A percentile compares a stretch with the other conserved stretches of the same genome.
phyloP scores from a whole-genome alignment of 176 grass and related monocot species.

The Ensete ventricosum region DNA sequence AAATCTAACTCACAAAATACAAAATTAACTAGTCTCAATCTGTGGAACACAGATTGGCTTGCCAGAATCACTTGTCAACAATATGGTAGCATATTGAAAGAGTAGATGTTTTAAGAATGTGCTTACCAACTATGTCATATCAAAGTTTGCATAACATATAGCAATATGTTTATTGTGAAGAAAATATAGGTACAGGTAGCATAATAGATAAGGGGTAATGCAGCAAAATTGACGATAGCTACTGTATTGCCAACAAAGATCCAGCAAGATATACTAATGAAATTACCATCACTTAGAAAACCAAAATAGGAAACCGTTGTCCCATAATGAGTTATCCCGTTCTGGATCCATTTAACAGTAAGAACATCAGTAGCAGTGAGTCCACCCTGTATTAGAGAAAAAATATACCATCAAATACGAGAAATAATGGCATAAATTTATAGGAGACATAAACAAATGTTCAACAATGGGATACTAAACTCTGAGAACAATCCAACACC shows the following conservation, averaged over 20 bases:
- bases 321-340: slow-evolving; percentile 68
- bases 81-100: too few species aligned
- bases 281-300: slow-evolving; percentile 93
- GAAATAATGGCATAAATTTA: slow-evolving; percentile 7
- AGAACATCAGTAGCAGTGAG: slow-evolving; percentile 67
- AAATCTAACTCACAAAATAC: background rate
- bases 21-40: background rate
- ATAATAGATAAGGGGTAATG: too few species aligned
- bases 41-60: background rate
- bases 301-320: slow-evolving; percentile 97
- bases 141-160: background rate
- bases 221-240: too few species aligned
- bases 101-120: too few species aligned
- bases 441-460: background rate
- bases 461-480: background rate
- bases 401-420: slow-evolving; percentile 16
- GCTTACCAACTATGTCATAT: background rate
- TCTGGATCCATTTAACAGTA: slow-evolving; percentile 83
- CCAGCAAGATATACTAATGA: background rate
- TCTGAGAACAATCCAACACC: background rate
- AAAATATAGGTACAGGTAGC: too few species aligned
- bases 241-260: too few species aligned
- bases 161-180: too few species aligned
- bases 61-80: background rate
- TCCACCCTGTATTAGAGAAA: slow-evolving; percentile 55